Percentiles rank a stretch among this genome's conserved stretches.
Evolutionary conservation across 768 basidiomycete genomes (phyloP).

Genomic region (Kockovaella imperatae): DNA sequence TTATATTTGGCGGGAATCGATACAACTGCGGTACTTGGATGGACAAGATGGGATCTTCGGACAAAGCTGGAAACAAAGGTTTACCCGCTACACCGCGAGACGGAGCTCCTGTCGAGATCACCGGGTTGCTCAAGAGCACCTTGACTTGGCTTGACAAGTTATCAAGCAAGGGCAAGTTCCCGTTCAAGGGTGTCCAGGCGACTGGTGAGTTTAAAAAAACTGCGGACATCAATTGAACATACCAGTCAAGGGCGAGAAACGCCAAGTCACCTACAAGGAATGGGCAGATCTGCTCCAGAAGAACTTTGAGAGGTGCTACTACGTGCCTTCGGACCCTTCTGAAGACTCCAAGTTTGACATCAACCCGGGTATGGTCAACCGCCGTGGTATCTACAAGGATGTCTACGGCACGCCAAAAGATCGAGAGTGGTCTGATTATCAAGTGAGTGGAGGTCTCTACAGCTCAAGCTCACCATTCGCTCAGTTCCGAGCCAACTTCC

Average conservation of each 20-base stretch:
- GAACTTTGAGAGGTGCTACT: conserved; percentile 86
- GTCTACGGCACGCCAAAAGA: conserved; percentile 80
- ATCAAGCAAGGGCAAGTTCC: conserved; percentile 61
- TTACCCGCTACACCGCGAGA: conserved; percentile 93
- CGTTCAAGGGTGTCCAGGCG: conserved; percentile 79
- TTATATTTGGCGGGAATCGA: conserved; percentile 77
- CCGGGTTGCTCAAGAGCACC: conserved; percentile 84
- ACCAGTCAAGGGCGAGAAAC: conserved; percentile 63
- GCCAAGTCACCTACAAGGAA: conserved; percentile 74
- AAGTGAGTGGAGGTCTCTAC: conserved; percentile 44
- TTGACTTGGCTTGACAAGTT: conserved; percentile 77
- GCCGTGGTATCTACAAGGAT: conserved; percentile 97
- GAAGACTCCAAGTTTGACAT: conserved; percentile 67
- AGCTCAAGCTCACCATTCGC: conserved; percentile 4
- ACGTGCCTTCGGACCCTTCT: conserved; percentile 71
- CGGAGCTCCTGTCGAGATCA: conserved; percentile 92
- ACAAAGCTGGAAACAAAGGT: conserved; percentile 86
- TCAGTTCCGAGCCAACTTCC: conserved; percentile 75
- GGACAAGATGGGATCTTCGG: conserved; percentile 94
- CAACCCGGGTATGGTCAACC: conserved; percentile 64
- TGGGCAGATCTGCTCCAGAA: conserved; percentile 77
- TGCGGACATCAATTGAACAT: background rate
- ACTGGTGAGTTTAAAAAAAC: conserved; percentile 52
- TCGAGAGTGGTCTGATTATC: conserved; percentile 95
- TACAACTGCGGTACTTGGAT: conserved; percentile 46